These are phyloP conservation scores for Vitis amurensis DNA, from an alignment of 164 flowering plant genomes.

Conservation along the genomic window DNA sequence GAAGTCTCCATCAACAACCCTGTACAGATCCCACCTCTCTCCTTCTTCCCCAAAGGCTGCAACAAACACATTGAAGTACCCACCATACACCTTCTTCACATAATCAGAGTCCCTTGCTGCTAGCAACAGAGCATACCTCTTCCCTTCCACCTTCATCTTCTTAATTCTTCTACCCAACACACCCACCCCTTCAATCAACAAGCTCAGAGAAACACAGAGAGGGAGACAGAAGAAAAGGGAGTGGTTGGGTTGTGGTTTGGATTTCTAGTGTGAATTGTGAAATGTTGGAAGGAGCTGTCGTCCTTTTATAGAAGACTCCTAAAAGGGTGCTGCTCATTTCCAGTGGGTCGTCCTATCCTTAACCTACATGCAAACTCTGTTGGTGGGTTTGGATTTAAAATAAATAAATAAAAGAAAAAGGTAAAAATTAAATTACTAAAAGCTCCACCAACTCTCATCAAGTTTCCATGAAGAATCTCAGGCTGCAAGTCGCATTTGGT, in stretches of 20 bases:
- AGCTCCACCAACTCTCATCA: no score
- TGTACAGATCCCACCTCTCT: conserved; percentile 71
- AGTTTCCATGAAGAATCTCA: no score
- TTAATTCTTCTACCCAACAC: background rate
- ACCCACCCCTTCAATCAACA: background rate
- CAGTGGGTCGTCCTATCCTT: no score
- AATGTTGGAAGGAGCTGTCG: no score
- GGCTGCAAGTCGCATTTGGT: no score
- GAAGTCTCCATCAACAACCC: conserved; percentile 75
- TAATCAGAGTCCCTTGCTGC: conserved; percentile 76
- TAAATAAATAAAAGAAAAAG: no score
- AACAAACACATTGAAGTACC: conserved; percentile 77
- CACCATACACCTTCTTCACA: conserved; percentile 73
- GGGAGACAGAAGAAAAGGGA: background rate
- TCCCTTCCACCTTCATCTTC: conserved; percentile 29
- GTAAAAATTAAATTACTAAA: no score
- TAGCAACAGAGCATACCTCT: conserved; percentile 59
- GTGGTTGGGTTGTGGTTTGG: background rate
- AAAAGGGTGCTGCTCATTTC: no score
- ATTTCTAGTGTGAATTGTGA: background rate
- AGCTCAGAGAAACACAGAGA: background rate
- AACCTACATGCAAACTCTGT: no score
- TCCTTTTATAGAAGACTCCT: no score
- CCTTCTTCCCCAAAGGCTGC: conserved; percentile 65
- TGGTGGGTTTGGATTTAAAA: no score